Base-by-base conservation (phyloP, 116 monocot species). In the Iris pallida region DNA sequence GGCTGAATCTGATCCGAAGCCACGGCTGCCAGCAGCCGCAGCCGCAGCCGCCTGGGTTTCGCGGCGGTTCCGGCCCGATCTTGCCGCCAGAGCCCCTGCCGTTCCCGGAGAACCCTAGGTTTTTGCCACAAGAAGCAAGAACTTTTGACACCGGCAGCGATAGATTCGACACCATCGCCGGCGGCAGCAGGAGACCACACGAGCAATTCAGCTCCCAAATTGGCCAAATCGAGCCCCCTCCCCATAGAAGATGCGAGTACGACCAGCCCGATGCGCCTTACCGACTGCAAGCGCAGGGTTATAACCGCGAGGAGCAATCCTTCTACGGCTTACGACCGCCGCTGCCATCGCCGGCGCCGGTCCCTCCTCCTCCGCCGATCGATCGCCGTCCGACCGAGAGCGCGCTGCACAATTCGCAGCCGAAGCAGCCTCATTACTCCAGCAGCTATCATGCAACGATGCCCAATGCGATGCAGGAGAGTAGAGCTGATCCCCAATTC, bases 1-100 rank as follows among this genome's bases (percentile, higher is more conserved):
- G 81, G 73, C 30, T 92, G 69, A 83, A 52, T 66, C 42, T 92
- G 69, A 83, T 88, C 20, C 75, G 86, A 20, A 71, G 80, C 66
- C 85, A 88, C 48, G 91, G 91, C 45, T 70, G 43, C 5, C 73
- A 73, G 30, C 20, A 43, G 7, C 18, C 20, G 8, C 42, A 20
- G 51, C 42, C 11, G 7, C 18, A 19, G 8, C 42, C 20, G 51
- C 42, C 11, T 3, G 17, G 43, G 20, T 47, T 45, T 20, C 47
- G 57, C 20, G 6, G 16, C 44, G 9, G 9, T 13, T 44, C 30
- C 5, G 16, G 63, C 47, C 30, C 3, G 7, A 8, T n/a, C n/a
- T n/a, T n/a, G n/a, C n/a, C n/a, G n/a, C n/a, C n/a, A n/a, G n/a
- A n/a, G n/a, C n/a, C n/a, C n/a, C n/a, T 20, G 20, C 44, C 14